These are phyloP conservation scores for Domatiomyces globalis DNA, from an alignment of 2,329 filamentous ascomycete species.

Conservation along the genomic window DNA sequence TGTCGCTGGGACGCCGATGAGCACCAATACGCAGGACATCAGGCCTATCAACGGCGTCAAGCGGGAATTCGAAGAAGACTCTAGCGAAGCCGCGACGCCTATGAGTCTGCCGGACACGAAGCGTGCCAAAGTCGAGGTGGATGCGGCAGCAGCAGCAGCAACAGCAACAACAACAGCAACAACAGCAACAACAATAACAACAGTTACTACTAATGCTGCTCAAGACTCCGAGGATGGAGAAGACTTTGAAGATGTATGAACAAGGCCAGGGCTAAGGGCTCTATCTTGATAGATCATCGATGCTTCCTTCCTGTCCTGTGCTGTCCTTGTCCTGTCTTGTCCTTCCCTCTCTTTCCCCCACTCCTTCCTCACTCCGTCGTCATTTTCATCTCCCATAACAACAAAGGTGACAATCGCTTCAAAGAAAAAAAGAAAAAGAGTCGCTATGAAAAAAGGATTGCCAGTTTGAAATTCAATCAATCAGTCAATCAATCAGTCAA, in stretches of 20 bases:
- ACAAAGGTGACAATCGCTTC: conserved; percentile 25
- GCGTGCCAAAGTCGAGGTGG: conserved; percentile 11
- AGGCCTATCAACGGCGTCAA: conserved; percentile 12
- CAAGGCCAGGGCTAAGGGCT: not conserved
- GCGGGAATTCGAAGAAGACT: conserved; percentile 12
- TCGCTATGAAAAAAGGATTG: too few species aligned
- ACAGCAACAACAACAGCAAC: not conserved
- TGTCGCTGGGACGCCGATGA: conserved; percentile 10
- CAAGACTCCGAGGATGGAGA: conserved; percentile 18
- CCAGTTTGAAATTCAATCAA: too few species aligned
- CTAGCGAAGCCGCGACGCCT: conserved; percentile 13
- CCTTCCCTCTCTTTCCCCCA: too few species aligned
- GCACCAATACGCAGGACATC: not conserved
- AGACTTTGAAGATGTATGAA: conserved; percentile 18
- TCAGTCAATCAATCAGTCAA: too few species aligned
- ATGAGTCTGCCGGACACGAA: conserved; percentile 8
- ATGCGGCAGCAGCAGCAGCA: not conserved
- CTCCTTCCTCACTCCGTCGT: conserved; percentile 30
- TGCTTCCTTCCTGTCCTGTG: not conserved
- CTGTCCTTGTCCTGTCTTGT: too few species aligned
- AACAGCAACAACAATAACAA: not conserved
- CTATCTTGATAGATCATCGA: too few species aligned
- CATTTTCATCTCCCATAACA: too few species aligned
- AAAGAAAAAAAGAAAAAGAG: conserved; percentile 2
- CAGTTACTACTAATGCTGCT: conserved; percentile 1